Evolutionary conservation across 768 basidiomycete genomes (phyloP).

Genomic region (Thelephora ganbajun): DNA sequence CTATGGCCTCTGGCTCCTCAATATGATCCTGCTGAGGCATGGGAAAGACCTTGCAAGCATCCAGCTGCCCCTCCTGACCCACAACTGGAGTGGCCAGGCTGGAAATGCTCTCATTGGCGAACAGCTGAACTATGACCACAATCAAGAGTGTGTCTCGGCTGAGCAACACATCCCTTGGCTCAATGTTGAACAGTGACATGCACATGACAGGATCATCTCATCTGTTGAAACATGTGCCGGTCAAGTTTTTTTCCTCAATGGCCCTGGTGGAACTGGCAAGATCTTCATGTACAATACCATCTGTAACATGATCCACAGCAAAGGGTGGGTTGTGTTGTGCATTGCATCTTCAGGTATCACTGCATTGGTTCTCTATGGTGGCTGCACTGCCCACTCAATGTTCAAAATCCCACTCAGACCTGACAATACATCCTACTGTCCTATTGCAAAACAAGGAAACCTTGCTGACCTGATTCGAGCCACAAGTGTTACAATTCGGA

Average conservation of each 20-base stretch:
- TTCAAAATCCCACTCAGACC: constrained; percentile 40
- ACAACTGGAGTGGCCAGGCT: constrained; percentile 14
- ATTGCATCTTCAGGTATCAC: constrained; percentile 38
- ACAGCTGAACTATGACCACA: constrained; percentile 17
- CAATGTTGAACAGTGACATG: constrained; percentile 9
- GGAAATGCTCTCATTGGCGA: constrained; percentile 20
- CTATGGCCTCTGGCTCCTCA: constrained; percentile 28
- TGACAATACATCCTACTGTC: too few species aligned
- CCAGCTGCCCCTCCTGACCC: constrained; percentile 18
- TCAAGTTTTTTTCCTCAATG: too few species aligned
- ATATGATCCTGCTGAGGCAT: constrained; percentile 13
- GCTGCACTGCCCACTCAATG: constrained; percentile 30
- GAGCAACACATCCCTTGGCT: constrained; percentile 2
- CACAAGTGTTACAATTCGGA: too few species aligned
- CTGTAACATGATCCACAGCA: constrained; percentile 13
- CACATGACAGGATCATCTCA: constrained; percentile 8
- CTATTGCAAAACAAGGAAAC: too few species aligned
- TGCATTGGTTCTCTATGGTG: constrained; percentile 26
- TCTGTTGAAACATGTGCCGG: constrained; percentile 8
- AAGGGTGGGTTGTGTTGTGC: constrained; percentile 25
- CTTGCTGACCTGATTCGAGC: too few species aligned
- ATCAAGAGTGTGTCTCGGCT: neutral
- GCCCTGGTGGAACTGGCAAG: constrained; percentile 33
- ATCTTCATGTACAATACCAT: constrained; percentile 29
- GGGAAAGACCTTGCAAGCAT: constrained; percentile 14